phyloP scores from a whole-genome alignment of 768 basidiomycete species.

The Peribolospora kevripleyi region DNA sequence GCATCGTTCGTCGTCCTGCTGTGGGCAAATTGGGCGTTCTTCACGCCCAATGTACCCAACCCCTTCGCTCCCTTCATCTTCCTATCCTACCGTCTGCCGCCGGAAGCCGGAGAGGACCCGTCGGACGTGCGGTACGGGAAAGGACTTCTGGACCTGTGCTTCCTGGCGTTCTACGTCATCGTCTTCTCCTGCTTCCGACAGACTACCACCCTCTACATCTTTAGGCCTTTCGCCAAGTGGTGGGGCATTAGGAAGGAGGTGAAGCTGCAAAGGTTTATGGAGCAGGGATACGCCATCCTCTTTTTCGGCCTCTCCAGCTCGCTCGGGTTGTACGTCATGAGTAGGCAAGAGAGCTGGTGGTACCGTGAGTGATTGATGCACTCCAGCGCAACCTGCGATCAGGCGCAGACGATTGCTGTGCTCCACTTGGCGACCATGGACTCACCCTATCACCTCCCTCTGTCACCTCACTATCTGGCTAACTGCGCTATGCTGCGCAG shows the following conservation, averaged over 20 bases:
- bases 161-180: slow-evolving; percentile 59
- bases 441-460: background rate
- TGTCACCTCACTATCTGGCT: background rate
- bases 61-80: slow-evolving; percentile 50
- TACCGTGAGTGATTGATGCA: slow-evolving; percentile 19
- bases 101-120: slow-evolving; percentile 30
- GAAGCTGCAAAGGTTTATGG: slow-evolving; percentile 65
- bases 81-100: slow-evolving; percentile 38
- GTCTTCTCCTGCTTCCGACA: slow-evolving; percentile 79
- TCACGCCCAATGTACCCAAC: slow-evolving; percentile 31
- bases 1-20: slow-evolving; percentile 36
- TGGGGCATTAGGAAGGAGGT: slow-evolving; percentile 40
- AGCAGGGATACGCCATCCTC: slow-evolving; percentile 65
- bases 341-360: slow-evolving; percentile 58
- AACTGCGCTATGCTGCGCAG: slow-evolving; percentile 11
- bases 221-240: slow-evolving; percentile 39
- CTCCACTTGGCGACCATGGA: too few relatives aligned
- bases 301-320: slow-evolving; percentile 49
- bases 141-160: slow-evolving; percentile 48
- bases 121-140: slow-evolving; percentile 31
- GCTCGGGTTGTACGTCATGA: slow-evolving; percentile 68
- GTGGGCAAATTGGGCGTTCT: slow-evolving; percentile 39
- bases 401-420: too few relatives aligned
- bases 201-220: slow-evolving; percentile 36
- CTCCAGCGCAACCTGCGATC: too few relatives aligned